Conservation (phyloP, 2,329 filamentous ascomycete genomes). For the Pseudogymnoascus sp. region DNA sequence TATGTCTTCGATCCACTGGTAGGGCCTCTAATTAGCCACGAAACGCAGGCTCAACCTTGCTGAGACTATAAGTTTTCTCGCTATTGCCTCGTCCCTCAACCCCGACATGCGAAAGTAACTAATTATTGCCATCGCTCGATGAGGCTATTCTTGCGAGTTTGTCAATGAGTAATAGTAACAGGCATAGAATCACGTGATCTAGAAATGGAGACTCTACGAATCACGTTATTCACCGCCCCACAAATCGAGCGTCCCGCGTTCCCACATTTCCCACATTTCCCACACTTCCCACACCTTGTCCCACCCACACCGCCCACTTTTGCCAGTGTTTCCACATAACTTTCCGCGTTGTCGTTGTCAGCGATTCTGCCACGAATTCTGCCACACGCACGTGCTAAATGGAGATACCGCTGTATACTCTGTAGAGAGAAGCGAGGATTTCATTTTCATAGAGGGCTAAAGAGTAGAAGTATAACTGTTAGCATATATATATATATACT, state of each 20-base stretch:
- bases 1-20: neutral
- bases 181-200: neutral
- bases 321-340: neutral
- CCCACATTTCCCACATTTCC: neutral
- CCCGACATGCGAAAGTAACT: neutral
- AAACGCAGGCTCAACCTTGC: neutral
- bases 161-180: neutral
- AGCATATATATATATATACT: neutral
- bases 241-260: neutral
- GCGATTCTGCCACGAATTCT: neutral
- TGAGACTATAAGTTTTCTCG: neutral
- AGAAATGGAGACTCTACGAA: neutral
- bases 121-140: neutral
- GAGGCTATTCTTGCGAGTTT: neutral
- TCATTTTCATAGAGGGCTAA: neutral
- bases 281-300: neutral
- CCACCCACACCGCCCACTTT: neutral
- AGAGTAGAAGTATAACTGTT: no score
- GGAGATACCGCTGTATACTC: neutral
- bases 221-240: neutral
- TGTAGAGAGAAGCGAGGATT: neutral
- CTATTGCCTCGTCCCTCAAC: neutral
- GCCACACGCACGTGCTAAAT: neutral
- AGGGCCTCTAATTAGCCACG: neutral
- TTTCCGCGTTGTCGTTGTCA: neutral